Evolutionary conservation across 805 yeast genomes (phyloP).

Genomic region (Yamadazyma laniorum): DNA sequence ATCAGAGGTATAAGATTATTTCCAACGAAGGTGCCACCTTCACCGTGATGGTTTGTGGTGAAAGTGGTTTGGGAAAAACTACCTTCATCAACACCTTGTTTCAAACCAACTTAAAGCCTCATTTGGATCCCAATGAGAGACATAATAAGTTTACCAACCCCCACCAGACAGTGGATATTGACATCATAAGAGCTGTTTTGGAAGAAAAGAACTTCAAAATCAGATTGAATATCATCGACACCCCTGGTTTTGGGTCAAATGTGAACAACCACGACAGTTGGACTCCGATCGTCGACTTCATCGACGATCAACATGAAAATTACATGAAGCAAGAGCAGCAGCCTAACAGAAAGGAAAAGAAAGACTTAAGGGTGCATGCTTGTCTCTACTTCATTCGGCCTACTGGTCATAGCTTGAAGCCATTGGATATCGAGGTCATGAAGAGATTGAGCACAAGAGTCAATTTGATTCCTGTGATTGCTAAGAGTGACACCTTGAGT

Average conservation of each 20-base stretch:
- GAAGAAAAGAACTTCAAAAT: slow-evolving; percentile 82
- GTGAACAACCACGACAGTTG: slow-evolving; percentile 82
- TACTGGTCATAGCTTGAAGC: slow-evolving; percentile 83
- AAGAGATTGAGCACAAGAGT: slow-evolving; percentile 75
- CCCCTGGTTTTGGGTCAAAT: slow-evolving; percentile 93
- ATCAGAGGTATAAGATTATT: slow-evolving; percentile 76
- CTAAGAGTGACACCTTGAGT: slow-evolving; percentile 83
- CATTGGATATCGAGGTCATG: slow-evolving; percentile 87
- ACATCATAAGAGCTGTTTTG: slow-evolving; percentile 72
- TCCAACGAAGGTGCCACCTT: slow-evolving; percentile 73
- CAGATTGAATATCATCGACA: slow-evolving; percentile 79
- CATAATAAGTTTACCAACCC: slow-evolving; percentile 53
- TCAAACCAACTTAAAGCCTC: slow-evolving; percentile 66
- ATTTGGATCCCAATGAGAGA: slow-evolving; percentile 53
- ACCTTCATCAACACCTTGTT: slow-evolving; percentile 85
- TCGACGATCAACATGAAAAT: slow-evolving; percentile 87
- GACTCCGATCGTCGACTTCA: slow-evolving; percentile 83
- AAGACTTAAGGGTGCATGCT: slow-evolving; percentile 87
- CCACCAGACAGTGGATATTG: slow-evolving; percentile 73
- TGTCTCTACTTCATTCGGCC: slow-evolving; percentile 90
- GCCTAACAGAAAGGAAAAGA: slow-evolving; percentile 63
- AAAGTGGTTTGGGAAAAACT: slow-evolving; percentile 84
- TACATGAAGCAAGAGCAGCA: slow-evolving; percentile 93
- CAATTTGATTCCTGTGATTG: slow-evolving; percentile 85
- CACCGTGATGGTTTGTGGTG: slow-evolving; percentile 87